Conservation (phyloP, 2,329 filamentous ascomycete genomes). For the Penicillium sp. region DNA sequence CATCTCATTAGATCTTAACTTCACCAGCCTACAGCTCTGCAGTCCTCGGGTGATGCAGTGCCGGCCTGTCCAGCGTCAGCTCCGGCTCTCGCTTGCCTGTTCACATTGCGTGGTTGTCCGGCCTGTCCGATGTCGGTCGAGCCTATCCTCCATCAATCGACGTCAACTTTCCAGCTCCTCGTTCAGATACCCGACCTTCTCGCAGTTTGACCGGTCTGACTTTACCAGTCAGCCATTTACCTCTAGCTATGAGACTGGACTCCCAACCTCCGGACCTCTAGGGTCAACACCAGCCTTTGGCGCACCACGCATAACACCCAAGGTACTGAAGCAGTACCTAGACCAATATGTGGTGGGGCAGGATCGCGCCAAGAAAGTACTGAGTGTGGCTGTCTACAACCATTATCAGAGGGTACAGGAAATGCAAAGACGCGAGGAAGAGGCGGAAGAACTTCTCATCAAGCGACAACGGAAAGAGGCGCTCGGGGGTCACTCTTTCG, state of each 20-base stretch:
- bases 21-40: background rate
- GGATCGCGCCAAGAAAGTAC: constrained; percentile 83
- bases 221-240: constrained; percentile 60
- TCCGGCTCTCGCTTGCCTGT: constrained; percentile 19
- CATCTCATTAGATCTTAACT: background rate
- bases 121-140: constrained; percentile 23
- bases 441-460: constrained; percentile 67
- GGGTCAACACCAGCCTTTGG: constrained; percentile 55
- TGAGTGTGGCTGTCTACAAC: constrained; percentile 91
- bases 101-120: constrained; percentile 19
- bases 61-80: constrained; percentile 27
- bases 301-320: constrained; percentile 56
- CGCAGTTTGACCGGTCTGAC: constrained; percentile 56
- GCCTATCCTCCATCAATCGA: constrained; percentile 4
- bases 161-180: constrained; percentile 29
- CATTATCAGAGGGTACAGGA: constrained; percentile 87
- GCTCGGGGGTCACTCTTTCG: constrained; percentile 65
- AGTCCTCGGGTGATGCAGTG: constrained; percentile 28
- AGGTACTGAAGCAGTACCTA: constrained; percentile 75
- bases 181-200: constrained; percentile 39
- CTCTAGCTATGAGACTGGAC: constrained; percentile 57
- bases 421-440: constrained; percentile 67
- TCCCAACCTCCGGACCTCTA: constrained; percentile 59
- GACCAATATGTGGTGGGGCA: constrained; percentile 97
- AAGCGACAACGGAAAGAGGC: constrained; percentile 68